Base-by-base conservation (phyloP, 2,329 filamentous ascomycete genomes). In the Fusarium odoratissimum region DNA sequence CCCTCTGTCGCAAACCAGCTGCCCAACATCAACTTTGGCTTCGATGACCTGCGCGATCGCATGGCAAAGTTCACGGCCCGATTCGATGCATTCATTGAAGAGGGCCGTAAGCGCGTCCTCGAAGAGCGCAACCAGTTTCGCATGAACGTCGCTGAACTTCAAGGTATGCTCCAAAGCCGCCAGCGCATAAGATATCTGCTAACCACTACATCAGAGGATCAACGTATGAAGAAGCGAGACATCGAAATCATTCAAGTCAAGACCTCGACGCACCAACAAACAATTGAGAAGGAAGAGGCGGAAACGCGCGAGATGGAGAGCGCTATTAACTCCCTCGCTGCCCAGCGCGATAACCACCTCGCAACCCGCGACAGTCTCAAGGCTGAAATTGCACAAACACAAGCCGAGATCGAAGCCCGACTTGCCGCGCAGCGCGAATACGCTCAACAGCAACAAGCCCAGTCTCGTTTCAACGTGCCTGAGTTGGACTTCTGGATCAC, bases 401-500 rank as follows among this genome's bases (percentile, higher is more conserved):
- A 95, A 77, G 87, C 87, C 64, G 89, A 91, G 60, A 94, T 95
- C 72, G 91, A 92, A 60, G 85, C 88, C 35, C 88, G 90, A 44
- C 83, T 93, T 28, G 91, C 91, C n/a, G 91, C 92, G 17, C 93
- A 95, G 82, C 86, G 90, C 57, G 89, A 89, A 71, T 91, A 93
- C 80, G 91, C 93, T 52, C 88, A 90, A 70, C 91, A 94, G 75
- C 86, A 97, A 41, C 94, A 97, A 77, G 89, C 92, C 4, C 95
- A 98, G 83, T 90, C 93, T 60, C 90, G 94, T 38, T 93, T 95
- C 82, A 98, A 99, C 82, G 89, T 93, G 46, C 96, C 96, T 0
- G 96, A 99, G 84, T 87, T 99, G 49, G 93, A 95, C 75, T 98
- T 98, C 80, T 99, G 96, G 96, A 93, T 97, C 80, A 92, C 92